Evolutionary conservation across 148 eudicot genomes (phyloP).

Genomic region (Vaccinium corymbosum): DNA sequence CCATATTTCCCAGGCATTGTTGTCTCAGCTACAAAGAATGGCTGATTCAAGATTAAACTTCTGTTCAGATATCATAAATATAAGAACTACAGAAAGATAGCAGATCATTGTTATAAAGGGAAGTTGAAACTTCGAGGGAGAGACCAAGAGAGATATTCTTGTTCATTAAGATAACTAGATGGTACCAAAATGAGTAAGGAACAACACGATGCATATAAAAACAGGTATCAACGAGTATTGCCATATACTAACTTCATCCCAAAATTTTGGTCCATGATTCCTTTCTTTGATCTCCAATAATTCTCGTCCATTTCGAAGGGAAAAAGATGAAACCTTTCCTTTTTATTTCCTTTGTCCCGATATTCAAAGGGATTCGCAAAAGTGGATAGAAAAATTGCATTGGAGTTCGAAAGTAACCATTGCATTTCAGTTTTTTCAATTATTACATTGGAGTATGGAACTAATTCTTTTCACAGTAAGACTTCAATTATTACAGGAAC

Average conservation of each 20-base stretch:
- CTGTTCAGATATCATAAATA: neutral
- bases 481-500: neutral
- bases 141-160: neutral
- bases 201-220: neutral
- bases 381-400: neutral
- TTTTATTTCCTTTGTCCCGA: neutral
- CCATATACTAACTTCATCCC: neutral
- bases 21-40: conserved; percentile 81
- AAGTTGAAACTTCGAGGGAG: neutral
- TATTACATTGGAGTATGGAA: neutral
- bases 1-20: conserved; percentile 88
- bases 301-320: neutral
- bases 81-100: neutral
- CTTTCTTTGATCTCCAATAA: neutral
- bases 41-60: conserved; percentile 33
- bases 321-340: neutral
- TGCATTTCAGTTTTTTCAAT: neutral
- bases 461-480: neutral
- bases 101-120: neutral
- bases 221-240: neutral
- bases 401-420: neutral
- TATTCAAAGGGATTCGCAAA: neutral
- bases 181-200: neutral
- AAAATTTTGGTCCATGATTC: neutral
- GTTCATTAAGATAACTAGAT: neutral